phyloP scores from a whole-genome alignment of 768 basidiomycete species.

The Pisolithus microcarpus region DNA sequence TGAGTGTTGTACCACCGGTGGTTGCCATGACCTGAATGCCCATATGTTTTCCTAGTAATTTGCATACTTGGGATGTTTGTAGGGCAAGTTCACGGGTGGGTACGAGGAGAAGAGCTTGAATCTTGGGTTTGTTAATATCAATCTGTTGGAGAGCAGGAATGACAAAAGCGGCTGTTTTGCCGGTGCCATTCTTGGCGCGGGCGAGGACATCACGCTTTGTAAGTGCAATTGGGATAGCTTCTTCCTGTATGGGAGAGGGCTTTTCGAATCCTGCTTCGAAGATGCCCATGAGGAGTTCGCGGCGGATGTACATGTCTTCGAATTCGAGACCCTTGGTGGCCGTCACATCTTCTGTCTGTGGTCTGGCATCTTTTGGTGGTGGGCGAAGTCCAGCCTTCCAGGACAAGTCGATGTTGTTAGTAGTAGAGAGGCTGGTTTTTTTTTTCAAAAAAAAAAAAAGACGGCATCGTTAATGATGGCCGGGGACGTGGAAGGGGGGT shows the following conservation, averaged over 20 bases:
- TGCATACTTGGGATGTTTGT: constrained; percentile 98
- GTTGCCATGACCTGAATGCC: constrained; percentile 97
- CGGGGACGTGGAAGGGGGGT: constrained; percentile 1
- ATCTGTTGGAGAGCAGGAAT: constrained; percentile 94
- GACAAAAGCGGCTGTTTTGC: constrained; percentile 98
- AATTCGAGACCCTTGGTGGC: constrained; percentile 92
- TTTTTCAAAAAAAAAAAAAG: background rate
- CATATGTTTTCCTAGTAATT: constrained; percentile 94
- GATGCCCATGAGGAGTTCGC: constrained; percentile 98
- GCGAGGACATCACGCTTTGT: constrained; percentile 91
- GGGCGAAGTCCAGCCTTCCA: constrained; percentile 79
- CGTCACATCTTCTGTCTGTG: constrained; percentile 96
- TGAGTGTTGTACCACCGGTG: constrained; percentile 94
- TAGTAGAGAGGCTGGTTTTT: constrained; percentile 13
- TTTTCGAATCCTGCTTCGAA: constrained; percentile 97
- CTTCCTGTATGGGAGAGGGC: constrained; percentile 98
- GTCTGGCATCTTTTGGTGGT: constrained; percentile 86
- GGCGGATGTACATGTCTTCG: constrained; percentile 86
- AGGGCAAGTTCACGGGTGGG: constrained; percentile 98
- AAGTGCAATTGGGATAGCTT: constrained; percentile 93
- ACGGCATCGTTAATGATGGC: background rate
- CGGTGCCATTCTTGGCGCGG: constrained; percentile 94
- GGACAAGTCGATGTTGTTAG: constrained; percentile 26
- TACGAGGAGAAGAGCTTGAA: constrained; percentile 93
- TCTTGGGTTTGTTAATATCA: constrained; percentile 75